Percentiles rank a stretch among this genome's conserved stretches.
phyloP scores from a whole-genome alignment of 2,329 filamentous ascomycete species.

The Geoglossum cookeanum region DNA sequence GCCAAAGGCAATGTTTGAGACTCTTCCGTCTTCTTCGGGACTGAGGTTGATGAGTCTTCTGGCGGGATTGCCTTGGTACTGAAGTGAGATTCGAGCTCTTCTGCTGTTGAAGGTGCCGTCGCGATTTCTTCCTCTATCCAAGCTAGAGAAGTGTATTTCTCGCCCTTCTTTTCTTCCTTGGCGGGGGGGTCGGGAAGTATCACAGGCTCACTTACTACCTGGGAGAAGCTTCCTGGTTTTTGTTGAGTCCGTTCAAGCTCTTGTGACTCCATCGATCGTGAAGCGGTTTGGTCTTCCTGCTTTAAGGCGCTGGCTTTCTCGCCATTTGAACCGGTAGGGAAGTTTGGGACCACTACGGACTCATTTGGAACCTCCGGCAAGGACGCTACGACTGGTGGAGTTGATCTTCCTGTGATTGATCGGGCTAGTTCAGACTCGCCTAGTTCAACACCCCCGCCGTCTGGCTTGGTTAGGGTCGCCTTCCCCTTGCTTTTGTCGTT shows the following conservation, averaged over 20 bases:
- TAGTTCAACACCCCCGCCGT: not conserved
- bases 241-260: too few species aligned
- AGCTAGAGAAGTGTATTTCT: not conserved
- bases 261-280: too few species aligned
- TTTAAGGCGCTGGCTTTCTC: too few species aligned
- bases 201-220: too few species aligned
- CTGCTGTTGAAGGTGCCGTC: not conserved
- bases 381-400: not conserved
- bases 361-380: not conserved
- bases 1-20: too few species aligned
- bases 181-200: too few species aligned
- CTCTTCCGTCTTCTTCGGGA: not conserved
- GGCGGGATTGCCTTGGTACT: not conserved
- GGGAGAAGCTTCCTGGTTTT: too few species aligned
- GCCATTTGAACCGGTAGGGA: not conserved
- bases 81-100: not conserved
- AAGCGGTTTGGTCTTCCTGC: too few species aligned
- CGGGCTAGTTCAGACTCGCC: too few species aligned
- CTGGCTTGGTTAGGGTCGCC: not conserved
- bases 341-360: not conserved
- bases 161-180: conserved; percentile 7
- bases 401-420: too few species aligned
- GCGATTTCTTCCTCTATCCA: not conserved
- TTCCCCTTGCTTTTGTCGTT: not conserved
- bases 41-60: not conserved